Evolutionary conservation across 768 basidiomycete species (phyloP), one percentile per base, ranked within the genome.

Genomic region (Atractiella rhizophila): DNA sequence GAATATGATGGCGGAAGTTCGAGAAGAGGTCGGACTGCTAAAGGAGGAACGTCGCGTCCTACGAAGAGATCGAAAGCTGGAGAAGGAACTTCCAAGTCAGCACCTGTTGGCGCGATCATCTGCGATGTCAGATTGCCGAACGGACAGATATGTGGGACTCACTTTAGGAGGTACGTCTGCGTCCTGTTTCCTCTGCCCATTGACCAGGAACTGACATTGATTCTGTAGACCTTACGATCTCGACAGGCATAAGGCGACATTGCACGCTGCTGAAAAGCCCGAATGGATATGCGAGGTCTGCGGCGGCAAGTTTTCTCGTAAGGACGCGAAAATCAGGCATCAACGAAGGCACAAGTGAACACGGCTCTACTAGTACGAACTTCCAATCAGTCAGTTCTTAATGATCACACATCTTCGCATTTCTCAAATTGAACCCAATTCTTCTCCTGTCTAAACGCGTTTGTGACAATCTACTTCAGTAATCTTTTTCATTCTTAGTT

Each of bases 141-240:
- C 12, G 39, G 45, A 1, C 11, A 26, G 23, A 13, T n/a, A 12
- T 49, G 48, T 19, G 48, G 48, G 5, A 46, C 47, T 13, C n/a
- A n/a, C n/a, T n/a, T n/a, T n/a, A n/a, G n/a, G n/a, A n/a, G n/a
- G n/a, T n/a, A n/a, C n/a, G n/a, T n/a, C n/a, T n/a, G n/a, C n/a
- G n/a, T n/a, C n/a, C n/a, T n/a, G n/a, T n/a, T n/a, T n/a, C n/a
- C n/a, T n/a, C n/a, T n/a, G n/a, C n/a, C n/a, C n/a, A n/a, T n/a
- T n/a, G n/a, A n/a, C n/a, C n/a, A n/a, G n/a, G n/a, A n/a, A n/a
- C n/a, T n/a, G n/a, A n/a, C n/a, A n/a, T n/a, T 27, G 41, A 2
- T 55, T 55, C 39, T 45, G 51, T 1, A 39, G 54, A 25, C 52
- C 54, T n/a, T 55, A 55, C 42, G 54, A 55, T 37, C 37, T 55